phyloP scores from a whole-genome alignment of 1,284 basidiomycete species.

The Inonotus hispidus region DNA sequence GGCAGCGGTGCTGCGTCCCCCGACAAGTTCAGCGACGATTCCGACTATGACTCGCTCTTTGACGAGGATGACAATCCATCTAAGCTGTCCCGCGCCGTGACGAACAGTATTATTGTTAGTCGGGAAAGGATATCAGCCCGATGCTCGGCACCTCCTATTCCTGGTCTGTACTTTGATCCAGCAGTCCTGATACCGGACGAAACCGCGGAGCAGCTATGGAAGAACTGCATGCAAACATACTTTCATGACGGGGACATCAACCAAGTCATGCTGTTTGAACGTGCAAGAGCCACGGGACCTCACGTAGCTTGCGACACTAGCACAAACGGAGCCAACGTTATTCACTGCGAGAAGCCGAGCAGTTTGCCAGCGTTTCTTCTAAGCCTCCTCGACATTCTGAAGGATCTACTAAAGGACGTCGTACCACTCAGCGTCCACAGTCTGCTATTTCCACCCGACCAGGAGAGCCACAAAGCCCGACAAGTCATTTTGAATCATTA shows the following conservation, averaged over 20 bases:
- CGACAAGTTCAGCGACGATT: neutral
- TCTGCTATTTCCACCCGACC: conserved; percentile 46
- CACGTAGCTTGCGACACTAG: conserved; percentile 13
- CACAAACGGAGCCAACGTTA: neutral
- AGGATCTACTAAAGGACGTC: conserved; percentile 39
- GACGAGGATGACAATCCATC: conserved; percentile 1
- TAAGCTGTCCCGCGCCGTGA: neutral
- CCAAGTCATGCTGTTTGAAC: conserved; percentile 76
- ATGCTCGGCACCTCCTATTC: conserved; percentile 46
- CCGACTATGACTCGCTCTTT: conserved; percentile 16
- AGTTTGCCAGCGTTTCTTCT: conserved; percentile 52
- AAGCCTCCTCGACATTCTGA: conserved; percentile 47
- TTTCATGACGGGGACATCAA: conserved; percentile 49
- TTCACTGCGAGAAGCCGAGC: conserved; percentile 6
- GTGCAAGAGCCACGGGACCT: conserved; percentile 26
- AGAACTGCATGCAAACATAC: conserved; percentile 52
- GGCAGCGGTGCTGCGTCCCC: neutral
- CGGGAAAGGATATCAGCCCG: neutral
- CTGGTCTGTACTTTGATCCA: conserved; percentile 59
- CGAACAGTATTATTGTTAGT: neutral
- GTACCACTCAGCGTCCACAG: conserved; percentile 44
- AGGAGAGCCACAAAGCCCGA: conserved; percentile 41
- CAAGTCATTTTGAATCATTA: conserved; percentile 82
- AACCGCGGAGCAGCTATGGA: conserved; percentile 43
- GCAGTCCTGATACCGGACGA: conserved; percentile 43